Percentiles rank a stretch among this genome's conserved stretches.
Conservation (phyloP, 2,329 filamentous ascomycete genomes). For the Lasiodiplodia gonubiensis region DNA sequence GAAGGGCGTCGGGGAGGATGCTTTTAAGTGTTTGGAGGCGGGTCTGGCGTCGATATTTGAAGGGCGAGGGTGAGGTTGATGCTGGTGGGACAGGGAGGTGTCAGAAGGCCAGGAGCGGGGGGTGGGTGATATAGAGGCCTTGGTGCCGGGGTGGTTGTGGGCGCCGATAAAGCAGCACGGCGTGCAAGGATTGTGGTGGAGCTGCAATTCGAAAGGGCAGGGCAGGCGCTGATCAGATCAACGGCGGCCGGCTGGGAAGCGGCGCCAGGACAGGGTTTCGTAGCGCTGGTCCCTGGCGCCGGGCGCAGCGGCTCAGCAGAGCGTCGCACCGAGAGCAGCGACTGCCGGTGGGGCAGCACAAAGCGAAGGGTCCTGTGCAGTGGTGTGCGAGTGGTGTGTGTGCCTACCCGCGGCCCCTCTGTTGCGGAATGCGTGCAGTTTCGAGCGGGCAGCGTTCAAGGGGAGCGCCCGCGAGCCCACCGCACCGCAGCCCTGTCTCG, state of each 20-base stretch:
- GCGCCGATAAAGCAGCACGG: slow-evolving; percentile 24
- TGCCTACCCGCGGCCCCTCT: slow-evolving; percentile 2
- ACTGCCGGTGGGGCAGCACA: slow-evolving; percentile 22
- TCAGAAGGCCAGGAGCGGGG: slow-evolving; percentile 25
- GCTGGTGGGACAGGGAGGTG: slow-evolving; percentile 6
- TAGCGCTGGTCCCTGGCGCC: slow-evolving; percentile 22
- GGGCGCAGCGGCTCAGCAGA: slow-evolving; percentile 23
- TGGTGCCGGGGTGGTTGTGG: slow-evolving; percentile 10
- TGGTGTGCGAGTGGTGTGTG: slow-evolving; percentile 25
- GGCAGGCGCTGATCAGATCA: slow-evolving; percentile 19
- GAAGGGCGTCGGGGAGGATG: not conserved
- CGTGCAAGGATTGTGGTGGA: slow-evolving; percentile 18
- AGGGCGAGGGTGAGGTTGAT: not conserved
- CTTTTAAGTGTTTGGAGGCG: slow-evolving; percentile 8
- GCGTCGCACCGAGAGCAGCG: slow-evolving; percentile 19
- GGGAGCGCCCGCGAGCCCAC: not conserved
- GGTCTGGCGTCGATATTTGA: not conserved
- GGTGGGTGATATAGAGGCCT: slow-evolving; percentile 17
- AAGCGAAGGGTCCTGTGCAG: slow-evolving; percentile 20
- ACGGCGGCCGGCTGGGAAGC: slow-evolving; percentile 12
- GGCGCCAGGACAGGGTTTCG: slow-evolving; percentile 16
- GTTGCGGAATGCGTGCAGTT: slow-evolving; percentile 6
- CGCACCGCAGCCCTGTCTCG: not conserved
- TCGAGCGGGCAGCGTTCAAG: not conserved
- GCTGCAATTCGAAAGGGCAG: slow-evolving; percentile 20